Evolutionary conservation across 1,284 basidiomycete species (phyloP).

Genomic region (Ganoderma resinaceum): DNA sequence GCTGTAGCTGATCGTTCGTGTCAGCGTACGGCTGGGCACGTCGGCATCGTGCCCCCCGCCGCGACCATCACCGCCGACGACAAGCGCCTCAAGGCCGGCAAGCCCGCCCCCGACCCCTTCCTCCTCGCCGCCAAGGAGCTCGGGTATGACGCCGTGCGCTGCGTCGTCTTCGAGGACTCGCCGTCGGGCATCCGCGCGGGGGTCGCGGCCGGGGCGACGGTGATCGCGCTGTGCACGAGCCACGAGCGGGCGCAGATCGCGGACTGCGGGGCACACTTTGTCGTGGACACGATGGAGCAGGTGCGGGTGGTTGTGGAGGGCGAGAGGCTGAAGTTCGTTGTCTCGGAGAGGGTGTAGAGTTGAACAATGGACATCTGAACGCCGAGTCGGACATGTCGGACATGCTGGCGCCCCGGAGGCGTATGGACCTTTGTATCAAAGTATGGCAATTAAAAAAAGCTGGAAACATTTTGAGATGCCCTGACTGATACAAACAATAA

Average conservation of each 20-base stretch:
- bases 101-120: conserved; percentile 79
- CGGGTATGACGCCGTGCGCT: conserved; percentile 62
- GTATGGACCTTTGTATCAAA: not conserved
- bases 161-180: conserved; percentile 80
- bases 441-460: too few relatives aligned
- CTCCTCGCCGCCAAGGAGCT: conserved; percentile 77
- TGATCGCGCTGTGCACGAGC: conserved; percentile 79
- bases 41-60: conserved; percentile 75
- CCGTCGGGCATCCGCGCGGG: conserved; percentile 78
- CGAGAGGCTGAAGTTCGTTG: conserved; percentile 48
- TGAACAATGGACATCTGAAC: too few relatives aligned
- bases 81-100: conserved; percentile 68
- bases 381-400: not conserved
- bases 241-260: conserved; percentile 58
- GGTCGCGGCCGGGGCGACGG: conserved; percentile 74
- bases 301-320: conserved; percentile 51
- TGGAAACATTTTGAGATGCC: too few relatives aligned
- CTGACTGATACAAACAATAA: too few relatives aligned
- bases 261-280: conserved; percentile 46
- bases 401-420: not conserved
- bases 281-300: conserved; percentile 67
- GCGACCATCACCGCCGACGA: conserved; percentile 85
- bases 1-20: conserved; percentile 18
- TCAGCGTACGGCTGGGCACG: conserved; percentile 71
- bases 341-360: not conserved